Evolutionary conservation across 257 asterid species (phyloP), one percentile per base, ranked within the genome.

Genomic region (Gardenia jasminoides): DNA sequence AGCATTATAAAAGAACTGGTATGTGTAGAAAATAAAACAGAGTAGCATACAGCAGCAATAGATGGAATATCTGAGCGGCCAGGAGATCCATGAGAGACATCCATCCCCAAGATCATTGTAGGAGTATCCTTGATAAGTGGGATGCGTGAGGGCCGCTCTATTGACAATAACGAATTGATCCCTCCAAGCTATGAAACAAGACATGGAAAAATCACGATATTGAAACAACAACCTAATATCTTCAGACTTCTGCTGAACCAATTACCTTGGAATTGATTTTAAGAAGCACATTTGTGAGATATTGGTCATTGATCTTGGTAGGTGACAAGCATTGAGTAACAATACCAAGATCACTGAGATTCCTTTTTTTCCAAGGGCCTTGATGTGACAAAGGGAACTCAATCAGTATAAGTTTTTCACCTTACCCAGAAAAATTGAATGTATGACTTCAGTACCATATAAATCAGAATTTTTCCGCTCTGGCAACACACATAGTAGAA

Each of bases 351-450:
- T 86, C 90, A 82, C 90, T 68, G 77, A 94, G 85, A 80, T 91
- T 86, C 84, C 86, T 91, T 89, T 87, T 94, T 91, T 94, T 94
- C 99, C 99, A 94, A 81, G 99, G 99, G 46, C 99, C 99, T 94
- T 80, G 44, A 79, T 65, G 79, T 84, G 36, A 79, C 80, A 24
- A 36, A 72, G 76, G 61, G 50, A 73, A 69, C 22, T 62, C 62
- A 54, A 73, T 76, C 70, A 61, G 33, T 39, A 64, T 24, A 36
- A 76, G 22, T 1, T 43, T 47, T 28, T 33, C 24, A 43, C 15
- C 61, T 64, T 70, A 68, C 56, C 31, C 17, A 52, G 41, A 77
- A 75, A 78, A 82, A 43, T 33, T 20, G 43, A 54, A n/a, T 76
- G 68, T 50, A 82, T 54, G 80, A 67, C 74, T 72, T 70, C 33